Evolutionary conservation across 2,329 filamentous ascomycete genomes (phyloP), one percentile per base, ranked within the genome.

Genomic region (Arthrocladium fulminans): DNA sequence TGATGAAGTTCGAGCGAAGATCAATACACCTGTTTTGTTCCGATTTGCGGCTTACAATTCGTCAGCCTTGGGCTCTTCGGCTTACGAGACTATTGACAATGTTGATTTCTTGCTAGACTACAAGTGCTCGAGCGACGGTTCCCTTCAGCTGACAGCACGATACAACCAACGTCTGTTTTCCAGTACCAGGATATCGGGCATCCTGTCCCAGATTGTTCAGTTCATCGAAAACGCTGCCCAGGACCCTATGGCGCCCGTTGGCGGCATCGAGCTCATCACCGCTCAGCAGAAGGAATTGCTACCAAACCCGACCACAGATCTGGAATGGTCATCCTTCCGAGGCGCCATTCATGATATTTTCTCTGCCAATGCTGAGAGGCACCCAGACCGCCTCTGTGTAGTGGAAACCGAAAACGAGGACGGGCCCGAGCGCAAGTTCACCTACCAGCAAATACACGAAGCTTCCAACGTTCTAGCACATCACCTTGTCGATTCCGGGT

Each of bases 401-500:
- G 73, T 84, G 2, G 83, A 86, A 60, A 86, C 83, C 48, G 65
- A 73, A 57, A 69, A 63, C 1, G 63, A 59, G 44, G 66, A 60
- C 24, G 70, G 73, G 2, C 74, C 81, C 6, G 72, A 81, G 62
- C 74, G 86, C 54, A 69, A 67, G 42, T 96, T 92, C 66, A 90
- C 81, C 20, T 97, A 96, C 65, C 73, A 73, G 55, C 86, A 94
- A 60, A 95, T 97, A 61, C 77, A 88, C 61, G 84, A 95, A 69
- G 83, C 84, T 0, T 84, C 86, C 24, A 94, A 94, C 63, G 74
- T 80, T 15, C 66, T 96, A 5, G 86, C 88, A 19, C 81, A 94
- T 67, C 79, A 94, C 61, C 74, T 96, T 17, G 77, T 84, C 47
- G 73, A 83, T 44, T 75, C 80, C 59, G 88, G 89, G 50, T 74